Percentiles rank a stretch among this genome's conserved stretches.
These are phyloP conservation scores for Tylopilus intermedius DNA, from an alignment of 768 basidiomycete species.

Conservation along the genomic window DNA sequence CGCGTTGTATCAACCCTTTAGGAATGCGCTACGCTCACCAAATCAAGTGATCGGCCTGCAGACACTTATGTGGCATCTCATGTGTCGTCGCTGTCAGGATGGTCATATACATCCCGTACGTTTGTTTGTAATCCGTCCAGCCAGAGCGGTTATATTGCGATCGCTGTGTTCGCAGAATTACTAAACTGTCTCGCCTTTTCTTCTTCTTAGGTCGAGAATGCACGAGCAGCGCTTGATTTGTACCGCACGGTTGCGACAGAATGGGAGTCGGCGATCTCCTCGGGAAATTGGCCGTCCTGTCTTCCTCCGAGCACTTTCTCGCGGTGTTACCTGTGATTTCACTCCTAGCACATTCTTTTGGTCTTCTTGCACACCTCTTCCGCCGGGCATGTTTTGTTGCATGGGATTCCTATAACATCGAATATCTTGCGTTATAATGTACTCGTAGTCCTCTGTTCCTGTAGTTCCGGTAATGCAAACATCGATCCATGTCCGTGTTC, in stretches of 20 bases:
- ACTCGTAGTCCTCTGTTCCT: slow-evolving; percentile 12
- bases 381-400: slow-evolving; percentile 3
- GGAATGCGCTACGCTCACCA: slow-evolving; percentile 60
- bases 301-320: slow-evolving; percentile 79
- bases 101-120: slow-evolving; percentile 68
- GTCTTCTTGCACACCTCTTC: slow-evolving; percentile 11
- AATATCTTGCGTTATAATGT: slow-evolving; percentile 21
- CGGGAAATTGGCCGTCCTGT: slow-evolving; percentile 67
- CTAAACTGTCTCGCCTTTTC: slow-evolving; percentile 10
- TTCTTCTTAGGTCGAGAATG: slow-evolving; percentile 62
- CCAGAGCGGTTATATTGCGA: neutral
- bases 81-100: slow-evolving; percentile 74
- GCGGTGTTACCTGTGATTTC: slow-evolving; percentile 60
- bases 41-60: slow-evolving; percentile 69
- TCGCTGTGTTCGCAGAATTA: slow-evolving; percentile 1
- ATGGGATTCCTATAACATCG: slow-evolving; percentile 6
- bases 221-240: slow-evolving; percentile 51
- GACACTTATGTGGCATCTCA: slow-evolving; percentile 78
- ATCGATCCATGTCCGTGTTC: slow-evolving; percentile 2
- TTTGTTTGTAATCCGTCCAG: slow-evolving; percentile 12
- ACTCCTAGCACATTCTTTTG: neutral
- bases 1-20: slow-evolving; percentile 75
- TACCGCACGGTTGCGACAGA: slow-evolving; percentile 53
- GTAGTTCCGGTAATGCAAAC: slow-evolving; percentile 19
- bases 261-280: slow-evolving; percentile 61